Evolutionary conservation across 2,329 filamentous ascomycete species (phyloP), one percentile per base, ranked within the genome.

Genomic region (Ascochyta clinopodiicola): DNA sequence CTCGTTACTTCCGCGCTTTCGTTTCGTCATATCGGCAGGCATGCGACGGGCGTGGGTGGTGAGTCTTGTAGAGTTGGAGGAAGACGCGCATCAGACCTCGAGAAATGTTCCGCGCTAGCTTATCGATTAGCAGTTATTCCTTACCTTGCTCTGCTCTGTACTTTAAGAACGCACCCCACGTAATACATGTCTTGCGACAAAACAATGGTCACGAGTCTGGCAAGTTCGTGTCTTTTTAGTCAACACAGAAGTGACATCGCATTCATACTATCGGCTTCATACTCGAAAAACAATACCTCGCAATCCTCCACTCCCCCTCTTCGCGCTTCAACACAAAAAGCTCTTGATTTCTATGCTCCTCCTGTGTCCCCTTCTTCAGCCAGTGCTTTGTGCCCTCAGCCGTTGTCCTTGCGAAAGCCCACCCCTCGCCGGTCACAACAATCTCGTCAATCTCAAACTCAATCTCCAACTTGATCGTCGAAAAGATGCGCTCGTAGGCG

Each of bases 21-120:
- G 64, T 65, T 72, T 73, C 31, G 64, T 56, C 69, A 72, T 73
- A 45, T 57, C 51, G 55, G 34, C 39, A 49, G 51, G 50, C 46
- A 55, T 63, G 49, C 57, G 43, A 56, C 32, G 22, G 48, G 43
- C 38, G 22, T 44, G 38, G 17, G 13, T 29, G n/a, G 24, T 43
- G 19, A 27, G 25, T 46, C 21, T 29, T 40, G 44, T 32, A 17
- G 21, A 12, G 13, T 17, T 38, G 2, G 10, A 17, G 27, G 13
- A 24, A 17, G 19, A 45, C 12, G 29, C 29, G 29, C 21, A 40
- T 37, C 17, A 42, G 31, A 21, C 25, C 29, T 50, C 21, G 15
- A 39, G 49, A 57, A 57, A 45, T 57, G 55, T 53, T 53, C 42
- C 48, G 17, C 46, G 43, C 52, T 56, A 56, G 35, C 19, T 37